Evolutionary conservation across 208 protist species (phyloP).

Genomic region (Strigomonas culicis): DNA sequence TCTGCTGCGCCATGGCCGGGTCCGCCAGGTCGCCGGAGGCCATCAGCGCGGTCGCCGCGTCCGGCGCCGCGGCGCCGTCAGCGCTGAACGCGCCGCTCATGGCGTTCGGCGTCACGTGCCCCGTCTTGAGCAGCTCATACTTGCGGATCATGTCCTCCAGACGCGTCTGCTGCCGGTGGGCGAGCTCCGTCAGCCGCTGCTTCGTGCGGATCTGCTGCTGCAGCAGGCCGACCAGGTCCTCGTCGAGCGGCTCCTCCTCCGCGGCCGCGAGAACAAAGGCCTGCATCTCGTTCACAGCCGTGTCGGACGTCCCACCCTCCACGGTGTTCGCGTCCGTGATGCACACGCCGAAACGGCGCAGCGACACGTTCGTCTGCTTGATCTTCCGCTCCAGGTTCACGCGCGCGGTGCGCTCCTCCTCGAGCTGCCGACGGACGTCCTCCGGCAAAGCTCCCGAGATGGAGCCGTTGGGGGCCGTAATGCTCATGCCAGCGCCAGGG

Average conservation of each 20-base stretch:
- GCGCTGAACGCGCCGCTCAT: neutral
- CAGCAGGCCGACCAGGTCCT: slow-evolving; percentile 68
- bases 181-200: slow-evolving; percentile 78
- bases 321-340: slow-evolving; percentile 48
- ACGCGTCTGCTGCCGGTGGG: slow-evolving; percentile 79
- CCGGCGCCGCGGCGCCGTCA: slow-evolving; percentile 1
- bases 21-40: slow-evolving; percentile 25
- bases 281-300: slow-evolving; percentile 25
- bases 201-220: slow-evolving; percentile 88
- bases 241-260: slow-evolving; percentile 63
- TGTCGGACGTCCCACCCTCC: slow-evolving; percentile 12
- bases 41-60: slow-evolving; percentile 3
- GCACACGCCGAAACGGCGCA: slow-evolving; percentile 80
- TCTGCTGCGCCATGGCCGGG: slow-evolving; percentile 57
- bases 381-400: slow-evolving; percentile 58
- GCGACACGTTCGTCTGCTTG: slow-evolving; percentile 75
- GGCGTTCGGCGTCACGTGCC: slow-evolving; percentile 51
- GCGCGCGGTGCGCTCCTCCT: slow-evolving; percentile 46
- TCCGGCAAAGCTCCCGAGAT: neutral
- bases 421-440: slow-evolving; percentile 43
- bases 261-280: slow-evolving; percentile 70
- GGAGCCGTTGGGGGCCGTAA: neutral
- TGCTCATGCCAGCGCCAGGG: neutral
- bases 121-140: slow-evolving; percentile 87
- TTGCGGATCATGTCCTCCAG: slow-evolving; percentile 84